Evolutionary conservation across 495 filamentous ascomycete species (phyloP).

Genomic region (Aspergillus taichungensis): DNA sequence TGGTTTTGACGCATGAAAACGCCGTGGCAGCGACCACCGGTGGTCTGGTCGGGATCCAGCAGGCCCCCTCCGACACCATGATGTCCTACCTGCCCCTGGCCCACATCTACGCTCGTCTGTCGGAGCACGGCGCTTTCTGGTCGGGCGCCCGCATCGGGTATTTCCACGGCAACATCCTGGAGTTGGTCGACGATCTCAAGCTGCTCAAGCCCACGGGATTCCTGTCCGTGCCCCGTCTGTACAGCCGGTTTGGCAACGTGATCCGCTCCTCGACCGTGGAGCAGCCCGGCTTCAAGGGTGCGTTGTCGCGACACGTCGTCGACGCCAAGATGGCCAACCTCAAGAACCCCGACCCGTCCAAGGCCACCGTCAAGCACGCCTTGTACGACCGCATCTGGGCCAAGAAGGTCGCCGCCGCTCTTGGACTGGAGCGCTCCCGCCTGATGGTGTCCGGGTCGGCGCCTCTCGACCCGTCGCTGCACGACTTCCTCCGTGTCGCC

Average conservation of each 20-base stretch:
- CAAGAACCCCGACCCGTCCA: constrained; percentile 54
- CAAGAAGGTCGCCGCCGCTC: constrained; percentile 71
- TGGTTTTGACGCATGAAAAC: constrained; percentile 74
- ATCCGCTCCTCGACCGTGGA: constrained; percentile 73
- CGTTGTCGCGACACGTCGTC: constrained; percentile 71
- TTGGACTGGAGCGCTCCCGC: constrained; percentile 67
- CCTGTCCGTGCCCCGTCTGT: constrained; percentile 84
- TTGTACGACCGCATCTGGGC: constrained; percentile 91
- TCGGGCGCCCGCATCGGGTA: constrained; percentile 75
- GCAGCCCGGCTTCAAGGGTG: constrained; percentile 70
- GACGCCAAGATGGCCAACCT: constrained; percentile 71
- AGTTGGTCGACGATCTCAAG: constrained; percentile 88
- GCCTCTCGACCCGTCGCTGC: constrained; percentile 78
- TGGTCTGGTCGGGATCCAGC: constrained; percentile 43
- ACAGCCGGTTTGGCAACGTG: constrained; percentile 78
- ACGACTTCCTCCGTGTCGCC: constrained; percentile 78
- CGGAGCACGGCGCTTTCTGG: constrained; percentile 68
- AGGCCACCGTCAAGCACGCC: constrained; percentile 72
- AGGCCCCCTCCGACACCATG: constrained; percentile 46
- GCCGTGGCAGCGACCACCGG: constrained; percentile 64
- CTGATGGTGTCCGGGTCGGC: constrained; percentile 84
- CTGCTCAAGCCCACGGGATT: constrained; percentile 73
- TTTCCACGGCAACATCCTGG: constrained; percentile 87
- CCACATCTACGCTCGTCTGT: constrained; percentile 84
- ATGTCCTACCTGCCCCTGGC: constrained; percentile 90